phyloP scores from a whole-genome alignment of 2,329 filamentous ascomycete species.

The Penicillium brasilianum region DNA sequence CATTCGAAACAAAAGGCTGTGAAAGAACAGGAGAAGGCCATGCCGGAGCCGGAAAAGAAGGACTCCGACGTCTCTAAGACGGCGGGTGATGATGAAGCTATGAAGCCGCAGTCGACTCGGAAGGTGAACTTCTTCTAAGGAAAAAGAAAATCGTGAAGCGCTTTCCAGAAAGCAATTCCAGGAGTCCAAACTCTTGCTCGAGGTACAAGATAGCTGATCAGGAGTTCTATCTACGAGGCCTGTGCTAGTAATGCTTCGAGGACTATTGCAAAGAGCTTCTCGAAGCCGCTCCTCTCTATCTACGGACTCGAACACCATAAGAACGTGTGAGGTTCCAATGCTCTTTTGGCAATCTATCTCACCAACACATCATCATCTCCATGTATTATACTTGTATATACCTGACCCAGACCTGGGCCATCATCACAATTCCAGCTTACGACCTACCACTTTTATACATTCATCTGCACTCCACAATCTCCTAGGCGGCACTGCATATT shows the following conservation, averaged over 20 bases:
- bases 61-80: conserved; percentile 22
- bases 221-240: neutral
- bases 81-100: conserved; percentile 18
- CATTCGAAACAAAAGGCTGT: conserved; percentile 33
- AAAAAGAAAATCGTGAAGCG: neutral
- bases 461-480: too few species aligned
- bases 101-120: conserved; percentile 25
- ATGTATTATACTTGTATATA: conserved; percentile 13
- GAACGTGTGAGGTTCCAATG: neutral
- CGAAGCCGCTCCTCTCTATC: neutral
- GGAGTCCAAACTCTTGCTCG: too few species aligned
- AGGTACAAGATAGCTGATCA: neutral
- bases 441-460: neutral
- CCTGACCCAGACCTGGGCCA: neutral
- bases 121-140: conserved; percentile 41
- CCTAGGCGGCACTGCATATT: too few species aligned
- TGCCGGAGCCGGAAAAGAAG: conserved; percentile 21
- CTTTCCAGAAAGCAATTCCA: neutral
- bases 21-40: conserved; percentile 18
- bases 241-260: neutral
- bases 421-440: neutral
- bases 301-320: neutral
- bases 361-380: neutral
- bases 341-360: neutral
- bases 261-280: neutral